Conservation (phyloP, 2,329 filamentous ascomycete species). For the Colletotrichum truncatum region DNA sequence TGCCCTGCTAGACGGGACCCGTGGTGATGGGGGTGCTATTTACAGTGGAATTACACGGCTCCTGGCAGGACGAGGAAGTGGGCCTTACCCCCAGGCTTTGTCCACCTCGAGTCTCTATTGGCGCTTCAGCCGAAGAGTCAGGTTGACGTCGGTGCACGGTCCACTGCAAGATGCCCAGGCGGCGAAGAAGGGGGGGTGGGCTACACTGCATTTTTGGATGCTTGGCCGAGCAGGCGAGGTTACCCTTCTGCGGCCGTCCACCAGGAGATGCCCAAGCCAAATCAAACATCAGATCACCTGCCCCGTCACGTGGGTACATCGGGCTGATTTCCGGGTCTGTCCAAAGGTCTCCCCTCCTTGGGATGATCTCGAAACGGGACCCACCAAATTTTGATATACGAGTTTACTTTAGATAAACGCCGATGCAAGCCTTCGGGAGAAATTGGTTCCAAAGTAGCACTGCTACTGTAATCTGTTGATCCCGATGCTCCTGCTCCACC, state of each 20-base stretch:
- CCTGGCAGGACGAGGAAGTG: slow-evolving; percentile 21
- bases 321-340: slow-evolving; percentile 10
- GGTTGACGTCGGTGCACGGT: slow-evolving; percentile 16
- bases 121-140: neutral
- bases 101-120: slow-evolving; percentile 6
- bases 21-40: slow-evolving; percentile 17
- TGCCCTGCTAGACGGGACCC: neutral
- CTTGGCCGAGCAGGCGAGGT: slow-evolving; percentile 16
- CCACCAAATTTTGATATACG: slow-evolving; percentile 28
- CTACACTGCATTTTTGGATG: slow-evolving; percentile 29
- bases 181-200: slow-evolving; percentile 3
- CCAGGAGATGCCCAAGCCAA: neutral
- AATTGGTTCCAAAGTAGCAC: slow-evolving; percentile 19
- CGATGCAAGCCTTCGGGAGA: slow-evolving; percentile 28
- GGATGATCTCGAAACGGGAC: slow-evolving; percentile 28
- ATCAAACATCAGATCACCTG: slow-evolving; percentile 15
- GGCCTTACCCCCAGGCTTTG: neutral
- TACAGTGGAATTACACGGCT: slow-evolving; percentile 23
- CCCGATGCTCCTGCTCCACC: slow-evolving; percentile 16
- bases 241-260: neutral
- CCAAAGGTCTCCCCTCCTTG: slow-evolving; percentile 16
- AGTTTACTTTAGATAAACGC: slow-evolving; percentile 26
- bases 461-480: slow-evolving; percentile 22
- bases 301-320: slow-evolving; percentile 13
- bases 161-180: slow-evolving; percentile 11